These are phyloP conservation scores for Metschnikowia baotianmanensis DNA, from an alignment of 805 yeast species.

Conservation along the genomic window DNA sequence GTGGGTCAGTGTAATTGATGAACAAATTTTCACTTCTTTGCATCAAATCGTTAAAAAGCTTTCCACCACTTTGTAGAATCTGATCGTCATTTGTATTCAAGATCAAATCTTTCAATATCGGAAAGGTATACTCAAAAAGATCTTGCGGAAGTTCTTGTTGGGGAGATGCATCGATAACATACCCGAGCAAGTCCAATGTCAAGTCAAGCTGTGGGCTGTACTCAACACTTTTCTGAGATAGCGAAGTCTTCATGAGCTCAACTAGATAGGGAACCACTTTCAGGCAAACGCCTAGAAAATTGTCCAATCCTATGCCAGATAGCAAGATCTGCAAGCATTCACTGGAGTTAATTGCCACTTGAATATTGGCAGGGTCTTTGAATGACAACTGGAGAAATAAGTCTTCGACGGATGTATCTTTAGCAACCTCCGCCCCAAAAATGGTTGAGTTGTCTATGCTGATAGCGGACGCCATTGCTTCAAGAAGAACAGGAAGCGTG, in stretches of 20 bases:
- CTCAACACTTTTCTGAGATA: slow-evolving; percentile 31
- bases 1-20: slow-evolving; percentile 29
- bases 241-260: slow-evolving; percentile 32
- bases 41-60: slow-evolving; percentile 63
- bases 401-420: slow-evolving; percentile 41
- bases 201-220: slow-evolving; percentile 62
- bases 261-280: slow-evolving; percentile 51
- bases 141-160: slow-evolving; percentile 31
- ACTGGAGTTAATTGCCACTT: slow-evolving; percentile 60
- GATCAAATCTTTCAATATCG: slow-evolving; percentile 40
- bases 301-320: slow-evolving; percentile 40
- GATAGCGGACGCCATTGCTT: slow-evolving; percentile 60
- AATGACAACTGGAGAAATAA: slow-evolving; percentile 63
- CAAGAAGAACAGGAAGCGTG: slow-evolving; percentile 69
- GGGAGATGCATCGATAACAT: slow-evolving; percentile 48
- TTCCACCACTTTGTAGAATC: slow-evolving; percentile 73
- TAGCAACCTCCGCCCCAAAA: slow-evolving; percentile 17
- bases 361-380: slow-evolving; percentile 73
- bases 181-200: slow-evolving; percentile 54
- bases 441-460: slow-evolving; percentile 27
- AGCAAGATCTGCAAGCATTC: slow-evolving; percentile 67
- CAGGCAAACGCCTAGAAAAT: slow-evolving; percentile 48
- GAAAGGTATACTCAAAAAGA: slow-evolving; percentile 44
- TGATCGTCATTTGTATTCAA: slow-evolving; percentile 65
- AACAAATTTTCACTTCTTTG: slow-evolving; percentile 37